These are phyloP conservation scores for Capronia epimyces DNA, from an alignment of 2,329 filamentous ascomycete species.

Conservation along the genomic window DNA sequence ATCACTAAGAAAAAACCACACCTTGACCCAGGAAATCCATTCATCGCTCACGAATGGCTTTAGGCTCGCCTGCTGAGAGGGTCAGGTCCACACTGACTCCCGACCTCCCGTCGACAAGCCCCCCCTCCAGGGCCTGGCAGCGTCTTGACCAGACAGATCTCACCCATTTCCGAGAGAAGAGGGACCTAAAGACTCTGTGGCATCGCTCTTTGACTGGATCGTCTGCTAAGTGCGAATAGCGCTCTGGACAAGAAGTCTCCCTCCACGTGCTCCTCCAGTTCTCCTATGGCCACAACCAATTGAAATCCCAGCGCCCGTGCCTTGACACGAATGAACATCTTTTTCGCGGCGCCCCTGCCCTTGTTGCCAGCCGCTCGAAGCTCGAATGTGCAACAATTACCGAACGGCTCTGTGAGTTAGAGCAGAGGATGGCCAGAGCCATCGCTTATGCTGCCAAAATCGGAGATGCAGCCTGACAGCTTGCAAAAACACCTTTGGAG, in stretches of 20 bases:
- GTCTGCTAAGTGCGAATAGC: constrained; percentile 3
- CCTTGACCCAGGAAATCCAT: constrained; percentile 3
- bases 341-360: neutral
- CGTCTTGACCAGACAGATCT: constrained; percentile 10
- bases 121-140: neutral
- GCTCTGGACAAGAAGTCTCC: constrained; percentile 4
- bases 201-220: neutral
- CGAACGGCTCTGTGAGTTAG: neutral
- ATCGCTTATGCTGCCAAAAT: constrained; percentile 7
- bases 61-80: constrained; percentile 2
- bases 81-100: constrained; percentile 3
- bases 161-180: constrained; percentile 9
- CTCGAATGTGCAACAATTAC: constrained; percentile 1
- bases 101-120: constrained; percentile 8
- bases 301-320: constrained; percentile 2
- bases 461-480: neutral
- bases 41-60: constrained; percentile 8
- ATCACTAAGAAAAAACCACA: constrained; percentile 10
- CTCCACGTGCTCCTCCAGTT: constrained; percentile 17
- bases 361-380: neutral
- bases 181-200: neutral
- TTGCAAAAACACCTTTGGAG: neutral
- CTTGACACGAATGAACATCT: constrained; percentile 5
- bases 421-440: neutral
- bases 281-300: constrained; percentile 8